phyloP scores from a whole-genome alignment of 2,329 filamentous ascomycete species.

The Pseudopyrenochaeta lycopersici region DNA sequence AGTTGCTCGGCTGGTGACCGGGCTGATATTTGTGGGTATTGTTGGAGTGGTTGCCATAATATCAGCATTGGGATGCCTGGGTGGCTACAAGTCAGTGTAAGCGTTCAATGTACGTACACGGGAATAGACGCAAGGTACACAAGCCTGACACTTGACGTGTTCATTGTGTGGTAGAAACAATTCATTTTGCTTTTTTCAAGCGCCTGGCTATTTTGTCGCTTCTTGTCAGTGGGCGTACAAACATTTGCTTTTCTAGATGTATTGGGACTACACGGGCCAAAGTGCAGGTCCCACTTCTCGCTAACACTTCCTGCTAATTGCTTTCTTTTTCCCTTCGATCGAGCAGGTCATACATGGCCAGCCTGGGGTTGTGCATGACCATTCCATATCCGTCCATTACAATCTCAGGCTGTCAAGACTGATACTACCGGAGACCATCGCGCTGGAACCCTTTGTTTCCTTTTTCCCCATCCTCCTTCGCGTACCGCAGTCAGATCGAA shows the following conservation, averaged over 20 bases:
- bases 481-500: neutral
- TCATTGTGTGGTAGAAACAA: too few species aligned
- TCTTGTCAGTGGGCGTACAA: neutral
- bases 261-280: too few species aligned
- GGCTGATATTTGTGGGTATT: too few species aligned
- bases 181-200: too few species aligned
- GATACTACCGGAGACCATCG: neutral
- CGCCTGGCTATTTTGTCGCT: neutral
- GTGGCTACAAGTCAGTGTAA: neutral
- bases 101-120: neutral
- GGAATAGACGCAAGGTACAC: neutral
- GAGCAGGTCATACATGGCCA: too few species aligned
- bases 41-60: slow-evolving; percentile 1
- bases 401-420: neutral
- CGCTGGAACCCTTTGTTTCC: neutral
- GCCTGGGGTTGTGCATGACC: neutral
- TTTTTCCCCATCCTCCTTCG: neutral
- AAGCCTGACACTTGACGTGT: too few species aligned
- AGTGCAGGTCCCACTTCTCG: neutral
- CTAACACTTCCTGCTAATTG: neutral
- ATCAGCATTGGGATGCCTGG: neutral
- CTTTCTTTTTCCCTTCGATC: too few species aligned
- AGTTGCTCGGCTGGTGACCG: too few species aligned
- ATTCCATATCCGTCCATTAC: neutral
- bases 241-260: neutral